Evolutionary conservation across 2,329 filamentous ascomycete species (phyloP).

Genomic region (Alternaria hordeiaustralica): DNA sequence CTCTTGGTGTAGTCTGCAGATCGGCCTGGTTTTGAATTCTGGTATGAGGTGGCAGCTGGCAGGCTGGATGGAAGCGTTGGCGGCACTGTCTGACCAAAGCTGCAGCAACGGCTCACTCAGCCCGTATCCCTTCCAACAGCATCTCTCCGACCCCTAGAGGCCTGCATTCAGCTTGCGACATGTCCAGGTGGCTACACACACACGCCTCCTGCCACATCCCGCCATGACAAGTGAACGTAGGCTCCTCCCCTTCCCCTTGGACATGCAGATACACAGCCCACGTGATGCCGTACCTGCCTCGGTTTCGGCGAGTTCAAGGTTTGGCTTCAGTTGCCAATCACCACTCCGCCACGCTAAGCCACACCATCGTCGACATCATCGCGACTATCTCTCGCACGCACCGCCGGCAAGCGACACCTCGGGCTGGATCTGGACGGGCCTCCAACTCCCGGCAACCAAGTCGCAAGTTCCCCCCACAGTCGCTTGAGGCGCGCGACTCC

Average conservation of each 20-base stretch:
- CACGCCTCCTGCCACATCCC: constrained; percentile 8
- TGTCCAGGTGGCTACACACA: not conserved
- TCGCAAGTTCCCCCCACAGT: constrained; percentile 12
- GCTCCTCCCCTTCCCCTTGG: not conserved
- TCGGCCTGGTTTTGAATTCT: not conserved
- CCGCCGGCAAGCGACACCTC: constrained; percentile 4
- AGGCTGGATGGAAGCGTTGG: not conserved
- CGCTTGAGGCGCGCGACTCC: constrained; percentile 20
- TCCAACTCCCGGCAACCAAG: constrained; percentile 7
- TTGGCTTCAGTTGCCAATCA: constrained; percentile 1
- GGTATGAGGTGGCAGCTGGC: not conserved
- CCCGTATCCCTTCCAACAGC: not conserved
- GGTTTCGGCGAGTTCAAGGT: not conserved
- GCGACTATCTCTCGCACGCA: constrained; percentile 6
- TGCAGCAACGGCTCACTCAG: not conserved
- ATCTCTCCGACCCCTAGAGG: not conserved
- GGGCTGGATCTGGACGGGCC: not conserved
- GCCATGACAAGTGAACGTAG: not conserved
- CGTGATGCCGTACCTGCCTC: constrained; percentile 10
- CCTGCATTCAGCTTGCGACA: constrained; percentile 1
- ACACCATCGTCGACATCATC: constrained; percentile 8
- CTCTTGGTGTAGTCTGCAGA: not conserved
- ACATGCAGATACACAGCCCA: constrained; percentile 12
- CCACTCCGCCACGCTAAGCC: constrained; percentile 10
- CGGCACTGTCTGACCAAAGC: not conserved